Evolutionary conservation across 306 rosid species (phyloP).

Genomic region (Gynostemma pentaphyllum): DNA sequence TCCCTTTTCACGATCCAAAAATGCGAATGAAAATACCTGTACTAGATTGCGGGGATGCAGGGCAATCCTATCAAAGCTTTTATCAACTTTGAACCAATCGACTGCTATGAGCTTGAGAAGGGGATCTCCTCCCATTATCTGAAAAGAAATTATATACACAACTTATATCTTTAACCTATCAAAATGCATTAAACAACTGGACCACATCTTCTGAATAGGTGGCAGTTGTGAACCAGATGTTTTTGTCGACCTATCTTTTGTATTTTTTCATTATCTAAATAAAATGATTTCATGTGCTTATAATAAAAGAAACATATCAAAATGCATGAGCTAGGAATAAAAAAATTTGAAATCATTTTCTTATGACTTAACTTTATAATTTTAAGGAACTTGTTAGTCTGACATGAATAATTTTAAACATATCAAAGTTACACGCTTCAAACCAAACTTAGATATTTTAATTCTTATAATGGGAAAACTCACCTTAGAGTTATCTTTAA

Average conservation of each 20-base stretch:
- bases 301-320: no score
- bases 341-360: not conserved
- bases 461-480: constrained; percentile 5
- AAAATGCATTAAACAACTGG: no score
- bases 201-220: no score
- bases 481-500: constrained; percentile 80
- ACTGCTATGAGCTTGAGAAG: constrained; percentile 73
- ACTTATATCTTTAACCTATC: not conserved
- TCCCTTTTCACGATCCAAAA: not conserved
- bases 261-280: no score
- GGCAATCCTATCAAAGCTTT: constrained; percentile 48
- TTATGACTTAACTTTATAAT: not conserved
- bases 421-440: not conserved
- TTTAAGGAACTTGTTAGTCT: not conserved
- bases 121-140: constrained; percentile 86
- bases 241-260: no score
- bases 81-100: constrained; percentile 80
- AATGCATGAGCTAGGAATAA: not conserved
- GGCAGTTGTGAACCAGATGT: no score
- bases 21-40: constrained; percentile 45
- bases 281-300: no score
- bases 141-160: constrained; percentile 13
- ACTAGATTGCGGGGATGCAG: constrained; percentile 50
- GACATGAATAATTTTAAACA: not conserved
- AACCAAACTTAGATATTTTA: not conserved